Percentiles rank a stretch among this genome's conserved stretches.
These are phyloP conservation scores for Mallotus japonicus DNA, from an alignment of 441 rosid genomes.

Conservation along the genomic window DNA sequence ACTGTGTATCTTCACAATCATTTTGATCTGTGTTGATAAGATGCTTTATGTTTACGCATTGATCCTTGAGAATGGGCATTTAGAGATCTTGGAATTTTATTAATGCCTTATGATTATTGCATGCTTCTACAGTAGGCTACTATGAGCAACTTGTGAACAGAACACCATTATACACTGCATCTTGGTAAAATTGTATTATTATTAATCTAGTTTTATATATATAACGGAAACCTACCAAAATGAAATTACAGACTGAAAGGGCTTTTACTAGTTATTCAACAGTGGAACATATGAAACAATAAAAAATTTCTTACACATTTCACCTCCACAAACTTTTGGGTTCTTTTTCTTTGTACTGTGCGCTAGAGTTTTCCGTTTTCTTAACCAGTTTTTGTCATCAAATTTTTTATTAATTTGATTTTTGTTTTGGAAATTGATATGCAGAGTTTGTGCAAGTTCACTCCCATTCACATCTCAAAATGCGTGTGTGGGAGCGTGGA, in stretches of 20 bases:
- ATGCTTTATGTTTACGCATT: not conserved
- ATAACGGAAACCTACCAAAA: too few species aligned
- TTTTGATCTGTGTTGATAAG: too few species aligned
- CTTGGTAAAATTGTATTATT: not conserved
- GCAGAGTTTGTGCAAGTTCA: slow-evolving; percentile 90
- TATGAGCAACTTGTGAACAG: not conserved
- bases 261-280: not conserved
- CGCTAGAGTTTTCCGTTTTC: not conserved
- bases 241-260: not conserved
- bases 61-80: not conserved
- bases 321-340: not conserved
- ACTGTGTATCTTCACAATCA: too few species aligned
- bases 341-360: not conserved
- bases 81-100: not conserved
- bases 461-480: slow-evolving; percentile 77
- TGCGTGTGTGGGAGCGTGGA: slow-evolving; percentile 99
- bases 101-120: not conserved
- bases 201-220: not conserved
- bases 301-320: not conserved
- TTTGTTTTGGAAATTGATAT: slow-evolving; percentile 8
- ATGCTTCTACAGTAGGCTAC: not conserved
- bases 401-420: not conserved
- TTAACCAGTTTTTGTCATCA: not conserved
- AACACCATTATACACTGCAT: too few species aligned
- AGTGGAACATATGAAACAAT: not conserved